Base-by-base conservation (phyloP, 2,329 filamentous ascomycete species). In the Neofusicoccum ribis region DNA sequence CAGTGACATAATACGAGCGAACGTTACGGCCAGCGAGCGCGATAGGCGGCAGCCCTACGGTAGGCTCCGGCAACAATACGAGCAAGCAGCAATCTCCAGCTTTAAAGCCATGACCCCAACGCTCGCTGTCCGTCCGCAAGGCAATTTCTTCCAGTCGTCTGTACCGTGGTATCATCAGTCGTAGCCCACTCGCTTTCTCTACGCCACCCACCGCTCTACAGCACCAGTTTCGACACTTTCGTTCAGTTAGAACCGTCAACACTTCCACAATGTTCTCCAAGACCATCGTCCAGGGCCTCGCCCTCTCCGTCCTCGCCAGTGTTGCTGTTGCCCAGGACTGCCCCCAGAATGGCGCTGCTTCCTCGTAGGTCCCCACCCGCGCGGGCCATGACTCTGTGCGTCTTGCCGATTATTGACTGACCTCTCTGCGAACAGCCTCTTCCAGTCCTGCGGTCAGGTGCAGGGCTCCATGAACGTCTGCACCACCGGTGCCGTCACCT, bases 391-490 rank as follows among this genome's bases (percentile, higher is more conserved):
- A 15, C 20, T 31, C 56, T n/a, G 43, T 60, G 56, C 56, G 9
- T 14, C 39, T 6, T 17, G 11, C 27, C 41, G 36, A 60, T 60
- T 15, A 34, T 37, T 60, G 27, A 47, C 31, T 31, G 8, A n/a
- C n/a, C 9, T 15, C 7, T 44, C 3, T 37, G 20, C 27, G 34
- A 20, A 37, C 31, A 60, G 56, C 41, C 56, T 60, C 27, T 60
- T 60, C 43, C 9, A 37, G 27, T 47, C 41, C 43, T 60, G 56
- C 56, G 56, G 56, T 23, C 31, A 60, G 56, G 56, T 60, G 27
- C 56, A 60, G 56, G 56, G 56, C 43, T 60, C 56, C n/a, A 60
- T 60, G 56, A 60, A 60, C 56, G 56, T 60, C 56, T 60, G 56
- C 56, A 60, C 56, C 56, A 60, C 56, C 56, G 56, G 56, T 47